Conservation (phyloP, 805 yeast genomes). For the Ogataea paraovalis region DNA sequence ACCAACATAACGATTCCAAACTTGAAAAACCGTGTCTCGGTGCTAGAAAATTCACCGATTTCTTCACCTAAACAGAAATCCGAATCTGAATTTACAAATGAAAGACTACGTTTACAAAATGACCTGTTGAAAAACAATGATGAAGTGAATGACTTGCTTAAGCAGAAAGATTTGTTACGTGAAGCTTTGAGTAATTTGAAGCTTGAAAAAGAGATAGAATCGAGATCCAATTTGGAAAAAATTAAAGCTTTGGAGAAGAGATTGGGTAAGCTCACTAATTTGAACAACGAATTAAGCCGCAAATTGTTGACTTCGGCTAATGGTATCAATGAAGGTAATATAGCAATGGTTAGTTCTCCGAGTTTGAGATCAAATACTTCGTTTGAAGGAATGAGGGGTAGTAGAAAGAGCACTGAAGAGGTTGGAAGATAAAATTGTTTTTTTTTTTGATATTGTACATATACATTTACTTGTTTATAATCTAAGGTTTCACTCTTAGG, state of each 20-base stretch:
- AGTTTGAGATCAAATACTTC: slow-evolving; percentile 14
- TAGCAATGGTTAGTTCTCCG: slow-evolving; percentile 9
- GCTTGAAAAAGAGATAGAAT: slow-evolving; percentile 24
- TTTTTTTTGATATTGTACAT: not conserved
- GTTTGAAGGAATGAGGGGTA: slow-evolving; percentile 4
- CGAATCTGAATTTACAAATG: slow-evolving; percentile 19
- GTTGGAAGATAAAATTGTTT: not conserved
- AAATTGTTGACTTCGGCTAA: slow-evolving; percentile 4
- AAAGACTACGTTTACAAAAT: slow-evolving; percentile 29
- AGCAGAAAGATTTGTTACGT: slow-evolving; percentile 29
- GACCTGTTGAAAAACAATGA: slow-evolving; percentile 28
- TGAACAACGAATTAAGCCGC: slow-evolving; percentile 10
- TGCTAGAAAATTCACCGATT: slow-evolving; percentile 24
- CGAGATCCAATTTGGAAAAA: slow-evolving; percentile 23
- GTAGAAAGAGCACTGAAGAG: not conserved
- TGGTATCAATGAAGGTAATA: not conserved
- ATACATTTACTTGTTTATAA: not conserved
- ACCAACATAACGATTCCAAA: slow-evolving; percentile 43
- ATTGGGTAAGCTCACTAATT: slow-evolving; percentile 15
- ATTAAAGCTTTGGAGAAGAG: slow-evolving; percentile 21
- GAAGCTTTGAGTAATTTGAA: slow-evolving; percentile 29
- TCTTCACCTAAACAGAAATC: slow-evolving; percentile 4
- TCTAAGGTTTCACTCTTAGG: not conserved
- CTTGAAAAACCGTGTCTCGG: slow-evolving; percentile 39
- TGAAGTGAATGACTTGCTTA: slow-evolving; percentile 20